phyloP scores from a whole-genome alignment of 257 asterid species.

The Leonotis leonurus region DNA sequence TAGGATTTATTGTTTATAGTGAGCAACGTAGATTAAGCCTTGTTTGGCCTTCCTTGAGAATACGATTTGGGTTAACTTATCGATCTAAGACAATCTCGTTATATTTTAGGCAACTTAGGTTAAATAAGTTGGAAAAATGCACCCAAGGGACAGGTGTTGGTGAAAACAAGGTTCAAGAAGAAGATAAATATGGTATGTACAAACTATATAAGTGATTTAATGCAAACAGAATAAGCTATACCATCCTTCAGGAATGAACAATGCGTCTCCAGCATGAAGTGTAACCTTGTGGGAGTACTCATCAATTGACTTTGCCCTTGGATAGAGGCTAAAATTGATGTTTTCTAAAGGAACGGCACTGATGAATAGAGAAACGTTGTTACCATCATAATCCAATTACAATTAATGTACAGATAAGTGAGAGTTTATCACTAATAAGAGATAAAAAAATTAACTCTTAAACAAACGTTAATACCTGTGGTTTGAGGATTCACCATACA shows the following conservation, averaged over 20 bases:
- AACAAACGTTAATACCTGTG: slow-evolving; percentile 56
- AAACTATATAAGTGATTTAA: slow-evolving; percentile 5
- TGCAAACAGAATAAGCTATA: slow-evolving; percentile 22
- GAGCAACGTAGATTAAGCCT: too few relatives aligned
- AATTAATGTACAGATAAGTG: slow-evolving; percentile 4
- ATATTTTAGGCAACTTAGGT: too few relatives aligned
- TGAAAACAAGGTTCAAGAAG: too few relatives aligned
- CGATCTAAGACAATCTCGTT: too few relatives aligned
- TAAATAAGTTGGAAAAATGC: too few relatives aligned
- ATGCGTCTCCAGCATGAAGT: slow-evolving; percentile 88
- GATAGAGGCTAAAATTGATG: slow-evolving; percentile 46
- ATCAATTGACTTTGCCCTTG: slow-evolving; percentile 54
- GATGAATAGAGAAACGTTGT: slow-evolving; percentile 22
- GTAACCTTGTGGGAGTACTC: slow-evolving; percentile 66
- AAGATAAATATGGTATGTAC: too few relatives aligned
- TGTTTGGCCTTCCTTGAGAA: too few relatives aligned
- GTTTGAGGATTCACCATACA: slow-evolving; percentile 93
- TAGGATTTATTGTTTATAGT: too few relatives aligned
- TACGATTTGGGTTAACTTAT: too few relatives aligned
- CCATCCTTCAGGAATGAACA: slow-evolving; percentile 99
- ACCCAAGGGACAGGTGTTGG: too few relatives aligned
- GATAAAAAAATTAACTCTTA: neutral
- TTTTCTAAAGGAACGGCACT: slow-evolving; percentile 66
- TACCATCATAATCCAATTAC: slow-evolving; percentile 8
- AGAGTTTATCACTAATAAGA: slow-evolving; percentile 5